Evolutionary conservation across 805 yeast species (phyloP).

Genomic region (Sungouiella blattae): DNA sequence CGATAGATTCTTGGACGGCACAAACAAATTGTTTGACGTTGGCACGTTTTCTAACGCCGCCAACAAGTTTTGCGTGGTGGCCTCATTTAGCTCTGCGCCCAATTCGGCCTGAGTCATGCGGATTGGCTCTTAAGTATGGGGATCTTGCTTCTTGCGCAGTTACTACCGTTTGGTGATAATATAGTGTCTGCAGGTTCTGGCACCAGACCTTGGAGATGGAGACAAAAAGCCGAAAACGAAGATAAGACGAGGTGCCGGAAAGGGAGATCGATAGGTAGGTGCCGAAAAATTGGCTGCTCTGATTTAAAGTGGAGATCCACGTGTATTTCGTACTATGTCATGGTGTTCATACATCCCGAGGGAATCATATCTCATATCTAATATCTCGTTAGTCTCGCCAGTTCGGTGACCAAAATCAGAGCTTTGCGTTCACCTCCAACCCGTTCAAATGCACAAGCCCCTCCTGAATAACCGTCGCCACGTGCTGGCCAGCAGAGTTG

Average conservation of each 20-base stretch:
- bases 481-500: constrained; percentile 44
- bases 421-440: constrained; percentile 16
- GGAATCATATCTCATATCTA: no score
- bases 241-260: neutral
- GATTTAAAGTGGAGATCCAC: neutral
- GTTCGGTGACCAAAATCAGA: no score
- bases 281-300: neutral
- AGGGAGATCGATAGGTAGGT: neutral
- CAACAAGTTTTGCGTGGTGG: constrained; percentile 19
- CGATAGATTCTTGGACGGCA: constrained; percentile 47
- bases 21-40: constrained; percentile 21
- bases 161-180: no score
- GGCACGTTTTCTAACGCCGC: constrained; percentile 20
- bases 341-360: no score
- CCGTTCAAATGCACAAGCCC: constrained; percentile 44
- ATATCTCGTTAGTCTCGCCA: no score
- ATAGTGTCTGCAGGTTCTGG: no score
- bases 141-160: no score
- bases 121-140: no score
- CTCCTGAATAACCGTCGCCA: constrained; percentile 65
- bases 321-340: no score
- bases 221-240: neutral
- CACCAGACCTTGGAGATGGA: no score
- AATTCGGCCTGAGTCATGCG: constrained; percentile 2
- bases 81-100: constrained; percentile 14